Conservation (phyloP, 805 yeast species). For the Sugiyamaella americana region DNA sequence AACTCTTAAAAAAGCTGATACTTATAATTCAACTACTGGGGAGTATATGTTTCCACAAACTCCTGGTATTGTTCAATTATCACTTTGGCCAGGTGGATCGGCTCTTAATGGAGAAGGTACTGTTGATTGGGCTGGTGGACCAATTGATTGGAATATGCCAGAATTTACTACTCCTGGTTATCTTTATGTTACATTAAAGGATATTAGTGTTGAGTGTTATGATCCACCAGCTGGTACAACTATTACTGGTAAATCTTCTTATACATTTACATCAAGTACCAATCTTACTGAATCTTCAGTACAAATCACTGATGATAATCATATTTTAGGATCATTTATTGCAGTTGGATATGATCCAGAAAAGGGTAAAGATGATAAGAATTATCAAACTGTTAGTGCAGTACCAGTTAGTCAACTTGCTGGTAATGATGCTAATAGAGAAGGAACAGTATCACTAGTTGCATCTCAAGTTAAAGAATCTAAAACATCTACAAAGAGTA, state of each 20-base stretch:
- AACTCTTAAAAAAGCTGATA: constrained; percentile 50
- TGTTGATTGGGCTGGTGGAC: constrained; percentile 81
- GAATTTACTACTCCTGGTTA: constrained; percentile 75
- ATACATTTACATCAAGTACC: constrained; percentile 48
- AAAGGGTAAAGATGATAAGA: constrained; percentile 19
- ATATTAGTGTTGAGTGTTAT: constrained; percentile 59
- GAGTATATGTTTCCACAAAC: constrained; percentile 81
- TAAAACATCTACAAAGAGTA: neutral
- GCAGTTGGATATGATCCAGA: constrained; percentile 35
- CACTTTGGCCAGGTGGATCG: constrained; percentile 52
- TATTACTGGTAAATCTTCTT: constrained; percentile 43
- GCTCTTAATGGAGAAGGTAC: constrained; percentile 51
- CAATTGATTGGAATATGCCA: constrained; percentile 68
- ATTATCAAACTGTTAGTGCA: constrained; percentile 14
- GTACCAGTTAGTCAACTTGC: constrained; percentile 12
- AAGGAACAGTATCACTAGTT: neutral
- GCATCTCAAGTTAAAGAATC: neutral
- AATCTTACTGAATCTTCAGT: constrained; percentile 38
- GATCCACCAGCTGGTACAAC: constrained; percentile 57
- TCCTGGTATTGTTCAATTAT: constrained; percentile 72
- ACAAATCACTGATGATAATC: constrained; percentile 54
- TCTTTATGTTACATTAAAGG: constrained; percentile 59
- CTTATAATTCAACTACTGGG: constrained; percentile 51
- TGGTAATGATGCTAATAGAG: neutral
- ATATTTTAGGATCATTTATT: constrained; percentile 52